phyloP scores from a whole-genome alignment of 106 monocot genomes.

The Ottelia alismoides region DNA sequence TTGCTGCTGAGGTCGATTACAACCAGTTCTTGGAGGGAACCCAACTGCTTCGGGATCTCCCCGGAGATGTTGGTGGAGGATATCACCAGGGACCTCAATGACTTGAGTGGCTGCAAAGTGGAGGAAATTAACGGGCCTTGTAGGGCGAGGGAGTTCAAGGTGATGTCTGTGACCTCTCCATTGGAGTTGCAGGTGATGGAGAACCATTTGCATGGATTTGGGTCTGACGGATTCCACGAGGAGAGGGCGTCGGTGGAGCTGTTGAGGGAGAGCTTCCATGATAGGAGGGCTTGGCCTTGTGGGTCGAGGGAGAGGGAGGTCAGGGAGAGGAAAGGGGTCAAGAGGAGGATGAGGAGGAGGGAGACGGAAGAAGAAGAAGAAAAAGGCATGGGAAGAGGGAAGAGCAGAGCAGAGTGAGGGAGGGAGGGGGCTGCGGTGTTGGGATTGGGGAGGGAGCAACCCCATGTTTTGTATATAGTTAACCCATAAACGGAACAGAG shows the following conservation, averaged over 20 bases:
- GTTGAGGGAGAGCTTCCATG: slow-evolving; percentile 60
- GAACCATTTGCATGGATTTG: slow-evolving; percentile 63
- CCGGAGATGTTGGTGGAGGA: slow-evolving; percentile 80
- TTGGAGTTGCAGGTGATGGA: slow-evolving; percentile 58
- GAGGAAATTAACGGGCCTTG: slow-evolving; percentile 65
- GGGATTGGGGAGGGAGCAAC: not conserved
- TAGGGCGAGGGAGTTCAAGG: slow-evolving; percentile 29
- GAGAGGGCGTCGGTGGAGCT: slow-evolving; percentile 19
- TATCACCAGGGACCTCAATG: slow-evolving; percentile 44
- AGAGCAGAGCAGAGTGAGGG: not conserved
- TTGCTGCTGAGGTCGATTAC: slow-evolving; percentile 70
- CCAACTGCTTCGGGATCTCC: slow-evolving; percentile 52
- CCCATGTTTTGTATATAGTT: no score
- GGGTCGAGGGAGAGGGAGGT: slow-evolving; percentile 30
- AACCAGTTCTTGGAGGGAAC: slow-evolving; percentile 25
- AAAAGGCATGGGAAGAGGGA: not conserved
- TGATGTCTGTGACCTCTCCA: slow-evolving; percentile 30
- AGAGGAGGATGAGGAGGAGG: slow-evolving; percentile 12
- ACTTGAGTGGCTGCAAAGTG: slow-evolving; percentile 38
- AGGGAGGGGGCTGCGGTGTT: not conserved
- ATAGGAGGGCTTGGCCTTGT: slow-evolving; percentile 67
- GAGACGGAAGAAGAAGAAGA: slow-evolving; percentile 2
- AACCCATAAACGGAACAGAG: no score
- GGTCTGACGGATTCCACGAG: slow-evolving; percentile 59
- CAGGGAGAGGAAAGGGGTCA: slow-evolving; percentile 12